Conservation (phyloP, 495 filamentous ascomycete genomes). For the Bacidia rubella region DNA sequence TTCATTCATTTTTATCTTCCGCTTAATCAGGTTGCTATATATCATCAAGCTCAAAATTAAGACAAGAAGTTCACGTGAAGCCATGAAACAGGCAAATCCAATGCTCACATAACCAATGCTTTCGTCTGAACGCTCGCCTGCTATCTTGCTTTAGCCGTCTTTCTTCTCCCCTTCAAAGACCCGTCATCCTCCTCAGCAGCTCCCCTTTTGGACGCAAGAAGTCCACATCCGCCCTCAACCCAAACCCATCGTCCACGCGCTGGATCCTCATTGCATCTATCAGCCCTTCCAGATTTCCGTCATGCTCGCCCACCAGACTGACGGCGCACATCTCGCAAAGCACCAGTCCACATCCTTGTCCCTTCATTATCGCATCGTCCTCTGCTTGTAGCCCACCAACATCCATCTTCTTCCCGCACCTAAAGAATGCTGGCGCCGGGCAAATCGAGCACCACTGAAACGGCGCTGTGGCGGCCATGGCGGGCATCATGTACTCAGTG, state of each 20-base stretch:
- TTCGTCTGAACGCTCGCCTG: too few species aligned
- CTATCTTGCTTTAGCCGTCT: neutral
- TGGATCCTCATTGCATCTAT: slow-evolving; percentile 15
- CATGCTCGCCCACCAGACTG: slow-evolving; percentile 14
- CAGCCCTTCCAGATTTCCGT: slow-evolving; percentile 22
- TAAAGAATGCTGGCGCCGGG: slow-evolving; percentile 25
- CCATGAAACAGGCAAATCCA: too few species aligned
- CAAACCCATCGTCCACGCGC: slow-evolving; percentile 15
- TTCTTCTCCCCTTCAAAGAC: neutral
- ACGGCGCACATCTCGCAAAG: slow-evolving; percentile 28
- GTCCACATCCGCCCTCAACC: slow-evolving; percentile 27
- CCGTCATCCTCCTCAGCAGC: slow-evolving; percentile 11
- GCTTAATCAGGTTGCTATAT: too few species aligned
- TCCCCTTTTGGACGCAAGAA: slow-evolving; percentile 18
- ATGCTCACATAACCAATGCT: too few species aligned
- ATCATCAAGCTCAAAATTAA: too few species aligned
- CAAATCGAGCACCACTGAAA: slow-evolving; percentile 32
- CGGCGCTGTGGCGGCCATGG: slow-evolving; percentile 6
- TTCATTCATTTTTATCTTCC: too few species aligned
- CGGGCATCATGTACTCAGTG: slow-evolving; percentile 16
- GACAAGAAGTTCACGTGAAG: too few species aligned
- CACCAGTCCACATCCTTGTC: slow-evolving; percentile 28
- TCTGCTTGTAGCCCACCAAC: slow-evolving; percentile 10
- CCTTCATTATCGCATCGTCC: neutral
- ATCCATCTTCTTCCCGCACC: slow-evolving; percentile 18